A percentile compares a stretch with the other conserved stretches of the same genome.
phyloP scores from a whole-genome alignment of 345 rosid genomes.

The Eucalyptus cloeziana region DNA sequence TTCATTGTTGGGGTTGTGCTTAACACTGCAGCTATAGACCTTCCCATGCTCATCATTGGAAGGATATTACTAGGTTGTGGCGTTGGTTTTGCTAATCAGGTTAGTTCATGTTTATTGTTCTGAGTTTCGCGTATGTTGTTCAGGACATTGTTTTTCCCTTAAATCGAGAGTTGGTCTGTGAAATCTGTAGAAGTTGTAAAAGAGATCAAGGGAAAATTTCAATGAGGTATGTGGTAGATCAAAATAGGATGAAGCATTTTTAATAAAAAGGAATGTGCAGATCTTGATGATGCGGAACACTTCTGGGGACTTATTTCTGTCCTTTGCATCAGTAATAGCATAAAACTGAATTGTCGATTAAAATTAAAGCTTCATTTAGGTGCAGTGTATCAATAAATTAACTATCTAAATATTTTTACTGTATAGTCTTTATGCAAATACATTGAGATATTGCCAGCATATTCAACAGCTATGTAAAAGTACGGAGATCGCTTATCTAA shows the following conservation, averaged over 20 bases:
- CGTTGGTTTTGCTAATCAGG: constrained; percentile 93
- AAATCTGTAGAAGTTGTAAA: not conserved
- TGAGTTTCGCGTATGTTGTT: not conserved
- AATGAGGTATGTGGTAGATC: not conserved
- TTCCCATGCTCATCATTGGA: constrained; percentile 88
- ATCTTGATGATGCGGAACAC: not conserved
- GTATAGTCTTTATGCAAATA: not conserved
- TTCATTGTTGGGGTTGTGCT: constrained; percentile 62
- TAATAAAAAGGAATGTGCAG: not conserved
- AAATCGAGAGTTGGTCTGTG: not conserved
- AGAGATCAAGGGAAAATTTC: not conserved
- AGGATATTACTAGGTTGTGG: constrained; percentile 90
- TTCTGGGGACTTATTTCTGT: not conserved
- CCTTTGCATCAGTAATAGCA: not conserved
- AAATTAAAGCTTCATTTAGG: not conserved
- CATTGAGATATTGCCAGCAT: not conserved
- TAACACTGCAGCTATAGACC: constrained; percentile 69
- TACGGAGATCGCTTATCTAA: not conserved
- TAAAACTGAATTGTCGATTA: not conserved
- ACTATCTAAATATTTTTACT: not conserved
- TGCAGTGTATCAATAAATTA: not conserved
- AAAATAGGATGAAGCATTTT: not conserved
- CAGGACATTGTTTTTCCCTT: not conserved
- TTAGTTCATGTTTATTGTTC: not conserved
- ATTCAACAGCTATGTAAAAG: not conserved